These are phyloP conservation scores for Marasmius sp. DNA, from an alignment of 1,284 basidiomycete species.

Conservation along the genomic window DNA sequence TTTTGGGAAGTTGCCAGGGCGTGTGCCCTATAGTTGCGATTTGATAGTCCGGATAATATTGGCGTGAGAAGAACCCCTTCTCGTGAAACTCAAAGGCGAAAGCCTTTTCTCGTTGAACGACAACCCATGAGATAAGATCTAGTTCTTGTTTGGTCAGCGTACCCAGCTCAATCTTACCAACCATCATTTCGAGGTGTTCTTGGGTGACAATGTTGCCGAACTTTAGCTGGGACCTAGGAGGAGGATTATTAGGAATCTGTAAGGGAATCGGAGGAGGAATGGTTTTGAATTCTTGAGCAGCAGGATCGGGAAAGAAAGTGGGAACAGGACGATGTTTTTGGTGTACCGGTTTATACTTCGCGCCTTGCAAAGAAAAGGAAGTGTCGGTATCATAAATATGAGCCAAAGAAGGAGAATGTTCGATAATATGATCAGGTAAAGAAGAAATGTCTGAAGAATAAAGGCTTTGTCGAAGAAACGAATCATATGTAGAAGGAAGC, in stretches of 20 bases:
- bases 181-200: conserved; percentile 17
- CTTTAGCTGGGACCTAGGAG: conserved; percentile 5
- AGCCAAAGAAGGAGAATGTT: conserved; percentile 34
- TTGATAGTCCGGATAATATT: conserved; percentile 33
- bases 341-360: conserved; percentile 30
- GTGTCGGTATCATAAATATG: background rate
- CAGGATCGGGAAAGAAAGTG: conserved; percentile 28
- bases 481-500: conserved; percentile 17
- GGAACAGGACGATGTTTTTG: conserved; percentile 30
- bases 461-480: conserved; percentile 6
- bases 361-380: conserved; percentile 1
- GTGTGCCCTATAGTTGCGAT: conserved; percentile 20
- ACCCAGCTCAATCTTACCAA: conserved; percentile 12
- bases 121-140: conserved; percentile 10
- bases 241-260: conserved; percentile 20
- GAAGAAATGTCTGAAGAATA: background rate
- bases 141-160: conserved; percentile 19
- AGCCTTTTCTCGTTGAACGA: conserved; percentile 12
- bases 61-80: conserved; percentile 26
- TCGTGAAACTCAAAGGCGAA: conserved; percentile 28
- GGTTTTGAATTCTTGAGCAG: conserved; percentile 3
- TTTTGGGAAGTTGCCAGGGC: background rate
- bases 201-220: conserved; percentile 11
- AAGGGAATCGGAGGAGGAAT: conserved; percentile 13
- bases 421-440: background rate